Percentiles rank a stretch among this genome's conserved stretches.
Evolutionary conservation across 225 moss, liverwort and hornwort genomes (phyloP).

Genomic region (Sphagnum contortum): DNA sequence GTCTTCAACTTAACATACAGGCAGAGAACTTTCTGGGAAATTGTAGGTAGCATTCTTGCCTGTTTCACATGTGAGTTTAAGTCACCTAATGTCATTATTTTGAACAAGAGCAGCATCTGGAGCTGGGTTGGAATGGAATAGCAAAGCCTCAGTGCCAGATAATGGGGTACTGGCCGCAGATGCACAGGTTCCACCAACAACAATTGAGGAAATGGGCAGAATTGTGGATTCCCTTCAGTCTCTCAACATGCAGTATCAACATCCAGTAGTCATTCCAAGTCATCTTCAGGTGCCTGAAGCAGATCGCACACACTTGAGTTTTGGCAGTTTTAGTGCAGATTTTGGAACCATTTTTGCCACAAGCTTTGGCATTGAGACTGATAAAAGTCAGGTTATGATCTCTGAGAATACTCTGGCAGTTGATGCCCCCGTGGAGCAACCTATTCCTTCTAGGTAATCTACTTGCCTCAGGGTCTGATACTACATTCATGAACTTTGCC

Average conservation of each 20-base stretch:
- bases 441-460: constrained; percentile 20
- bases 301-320: constrained; percentile 80
- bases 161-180: constrained; percentile 26
- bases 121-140: constrained; percentile 68
- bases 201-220: constrained; percentile 35
- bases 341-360: constrained; percentile 61
- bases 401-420: constrained; percentile 25
- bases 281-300: constrained; percentile 87
- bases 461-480: too few relatives aligned
- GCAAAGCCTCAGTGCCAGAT: constrained; percentile 34
- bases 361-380: constrained; percentile 45
- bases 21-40: not conserved
- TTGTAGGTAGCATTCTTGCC: too few relatives aligned
- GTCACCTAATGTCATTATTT: too few relatives aligned
- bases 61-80: too few relatives aligned
- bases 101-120: constrained; percentile 12
- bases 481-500: not conserved
- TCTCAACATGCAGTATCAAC: constrained; percentile 60
- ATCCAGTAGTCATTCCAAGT: constrained; percentile 83
- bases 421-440: constrained; percentile 28
- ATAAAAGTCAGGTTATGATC: constrained; percentile 18
- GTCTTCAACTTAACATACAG: not conserved
- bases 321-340: constrained; percentile 85
- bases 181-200: constrained; percentile 25
- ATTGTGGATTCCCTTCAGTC: constrained; percentile 51